Conservation (phyloP, 179 eudicot species). For the Carnegiea gigantea region DNA sequence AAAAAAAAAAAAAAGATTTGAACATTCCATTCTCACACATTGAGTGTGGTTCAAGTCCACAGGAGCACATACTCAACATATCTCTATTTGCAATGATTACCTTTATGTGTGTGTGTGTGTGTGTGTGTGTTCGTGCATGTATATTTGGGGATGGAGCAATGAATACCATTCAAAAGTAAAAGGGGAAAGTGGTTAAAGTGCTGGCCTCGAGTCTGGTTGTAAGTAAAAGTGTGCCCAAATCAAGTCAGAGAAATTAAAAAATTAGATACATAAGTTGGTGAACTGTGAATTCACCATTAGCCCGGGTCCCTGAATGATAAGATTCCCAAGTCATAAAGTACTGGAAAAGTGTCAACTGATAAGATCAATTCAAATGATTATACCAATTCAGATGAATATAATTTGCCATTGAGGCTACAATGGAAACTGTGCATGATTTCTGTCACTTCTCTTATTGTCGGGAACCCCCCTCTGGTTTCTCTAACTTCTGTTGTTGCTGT, state of each 20-base stretch:
- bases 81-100: background rate
- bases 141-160: background rate
- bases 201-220: no score
- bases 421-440: background rate
- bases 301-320: background rate
- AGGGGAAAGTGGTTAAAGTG: background rate
- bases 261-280: no score
- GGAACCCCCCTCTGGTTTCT: background rate
- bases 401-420: background rate
- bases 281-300: no score
- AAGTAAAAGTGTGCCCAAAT: no score
- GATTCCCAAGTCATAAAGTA: background rate
- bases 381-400: background rate
- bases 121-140: no score
- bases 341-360: background rate
- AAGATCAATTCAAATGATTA: background rate
- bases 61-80: background rate
- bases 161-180: background rate
- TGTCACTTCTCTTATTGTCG: background rate
- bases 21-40: background rate
- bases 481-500: background rate
- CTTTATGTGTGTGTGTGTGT: no score
- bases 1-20: no score
- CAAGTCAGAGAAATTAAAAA: no score
- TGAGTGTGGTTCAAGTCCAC: background rate